Evolutionary conservation across 176 grass and related monocot genomes (phyloP).

Genomic region (Oryza meyeriana): DNA sequence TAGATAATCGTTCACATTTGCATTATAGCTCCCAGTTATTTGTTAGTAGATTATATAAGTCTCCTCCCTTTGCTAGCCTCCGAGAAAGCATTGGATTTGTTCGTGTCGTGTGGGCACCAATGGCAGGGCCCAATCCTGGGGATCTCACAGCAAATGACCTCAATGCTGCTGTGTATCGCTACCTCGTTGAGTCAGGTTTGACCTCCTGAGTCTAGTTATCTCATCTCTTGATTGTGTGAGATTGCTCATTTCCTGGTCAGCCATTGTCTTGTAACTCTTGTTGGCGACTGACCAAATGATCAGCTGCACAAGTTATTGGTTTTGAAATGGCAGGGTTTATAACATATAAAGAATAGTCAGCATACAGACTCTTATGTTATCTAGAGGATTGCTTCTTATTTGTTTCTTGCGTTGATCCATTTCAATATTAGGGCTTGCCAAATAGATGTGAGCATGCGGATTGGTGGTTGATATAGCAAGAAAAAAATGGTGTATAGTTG

Average conservation of each 20-base stretch:
- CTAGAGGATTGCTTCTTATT: background rate
- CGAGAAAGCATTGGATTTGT: background rate
- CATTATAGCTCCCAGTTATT: background rate
- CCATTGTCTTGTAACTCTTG: background rate
- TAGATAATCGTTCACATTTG: background rate
- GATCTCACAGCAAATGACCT: conserved; percentile 40
- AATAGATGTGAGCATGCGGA: background rate
- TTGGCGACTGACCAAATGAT: background rate
- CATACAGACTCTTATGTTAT: background rate
- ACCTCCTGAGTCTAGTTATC: background rate
- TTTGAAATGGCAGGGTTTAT: background rate
- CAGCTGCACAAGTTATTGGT: background rate
- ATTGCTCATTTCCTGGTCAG: background rate
- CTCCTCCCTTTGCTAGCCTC: background rate
- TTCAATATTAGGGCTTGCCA: background rate
- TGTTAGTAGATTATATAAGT: background rate
- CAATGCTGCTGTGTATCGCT: conserved; percentile 45
- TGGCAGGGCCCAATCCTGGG: conserved; percentile 2
- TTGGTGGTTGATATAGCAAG: background rate
- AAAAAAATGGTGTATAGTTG: background rate
- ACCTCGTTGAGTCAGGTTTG: conserved; percentile 46
- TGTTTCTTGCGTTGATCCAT: background rate
- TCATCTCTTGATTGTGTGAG: background rate
- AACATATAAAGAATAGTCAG: background rate
- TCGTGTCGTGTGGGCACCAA: background rate